Evolutionary conservation across 345 rosid genomes (phyloP), one percentile per base, ranked within the genome.

Genomic region (Lumnitzera racemosa): DNA sequence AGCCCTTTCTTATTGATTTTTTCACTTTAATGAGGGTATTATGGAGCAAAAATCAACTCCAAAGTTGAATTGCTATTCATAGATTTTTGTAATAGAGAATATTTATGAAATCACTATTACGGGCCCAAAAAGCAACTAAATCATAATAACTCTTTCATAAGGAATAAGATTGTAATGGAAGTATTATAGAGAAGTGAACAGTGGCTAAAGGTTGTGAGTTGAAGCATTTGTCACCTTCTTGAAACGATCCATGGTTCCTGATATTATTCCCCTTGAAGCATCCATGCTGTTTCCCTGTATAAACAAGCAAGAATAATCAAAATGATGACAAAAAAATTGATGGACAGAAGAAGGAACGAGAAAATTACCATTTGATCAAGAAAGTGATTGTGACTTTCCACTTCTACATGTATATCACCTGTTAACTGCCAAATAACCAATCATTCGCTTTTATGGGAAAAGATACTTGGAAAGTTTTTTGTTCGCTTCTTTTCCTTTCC

Each of bases 251-350:
- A 89, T 83, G 12, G 96, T 84, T 71, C 96, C 91, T 7, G 95
- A 85, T 88, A 92, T 81, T 52, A 84, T 61, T 13, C 98, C 96
- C 72, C 97, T 84, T 0, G 97, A 76, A 31, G 78, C 75, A 67
- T 92, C 98, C 97, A 92, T 89, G 66, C 72, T 66, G 61, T 83
- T 87, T 49, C 98, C 97, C 96, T 89, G 70, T 62, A 68, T 70
- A 63, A 66, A 71, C 50, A 65, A 57, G 20, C 50, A 65, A 57
- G 20, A 56, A 5, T 51, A 51, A 66, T 48, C 61, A 8, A 61
- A 31, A 71, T 54, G 20, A 41, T 55, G 56, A 36, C 15, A 67
- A 61, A 13, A n/a, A 52, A 51, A 55, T 36, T 41, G 4, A 36
- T 9, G 43, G 13, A 13, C n/a, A 16, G 24, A 59, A 53, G 11